Evolutionary conservation across 768 basidiomycete species (phyloP).

Genomic region (Neoboletus subvelutipes): DNA sequence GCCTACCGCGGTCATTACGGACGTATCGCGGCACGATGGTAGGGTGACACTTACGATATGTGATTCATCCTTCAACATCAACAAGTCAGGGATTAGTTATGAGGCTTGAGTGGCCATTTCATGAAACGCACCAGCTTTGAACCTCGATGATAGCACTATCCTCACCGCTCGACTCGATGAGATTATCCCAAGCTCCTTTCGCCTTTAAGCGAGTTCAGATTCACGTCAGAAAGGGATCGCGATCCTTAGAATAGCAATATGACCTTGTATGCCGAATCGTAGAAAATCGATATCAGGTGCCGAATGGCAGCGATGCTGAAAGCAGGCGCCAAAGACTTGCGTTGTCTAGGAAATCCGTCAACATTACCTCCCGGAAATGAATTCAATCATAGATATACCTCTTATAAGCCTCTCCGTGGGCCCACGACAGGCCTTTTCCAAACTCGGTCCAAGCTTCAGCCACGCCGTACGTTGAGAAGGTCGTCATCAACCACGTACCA

Average conservation of each 20-base stretch:
- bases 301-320: conserved; percentile 40
- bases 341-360: conserved; percentile 25
- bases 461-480: not conserved
- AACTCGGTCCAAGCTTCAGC: not conserved
- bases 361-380: conserved; percentile 14
- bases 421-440: conserved; percentile 31
- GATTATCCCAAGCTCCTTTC: conserved; percentile 25
- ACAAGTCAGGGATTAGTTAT: not conserved
- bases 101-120: too few species aligned
- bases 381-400: not conserved
- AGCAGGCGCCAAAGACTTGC: conserved; percentile 38
- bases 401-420: not conserved
- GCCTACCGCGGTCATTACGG: too few species aligned
- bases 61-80: not conserved
- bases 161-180: conserved; percentile 13
- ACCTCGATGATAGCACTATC: conserved; percentile 35
- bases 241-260: not conserved
- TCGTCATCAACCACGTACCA: conserved; percentile 1
- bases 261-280: conserved; percentile 33
- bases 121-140: conserved; percentile 28
- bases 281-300: conserved; percentile 37
- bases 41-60: not conserved
- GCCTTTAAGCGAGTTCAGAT: not conserved
- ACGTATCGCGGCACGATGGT: not conserved
- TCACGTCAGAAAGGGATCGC: not conserved